Evolutionary conservation across 306 rosid genomes (phyloP).

Genomic region (Dalbergia cochinchinensis): DNA sequence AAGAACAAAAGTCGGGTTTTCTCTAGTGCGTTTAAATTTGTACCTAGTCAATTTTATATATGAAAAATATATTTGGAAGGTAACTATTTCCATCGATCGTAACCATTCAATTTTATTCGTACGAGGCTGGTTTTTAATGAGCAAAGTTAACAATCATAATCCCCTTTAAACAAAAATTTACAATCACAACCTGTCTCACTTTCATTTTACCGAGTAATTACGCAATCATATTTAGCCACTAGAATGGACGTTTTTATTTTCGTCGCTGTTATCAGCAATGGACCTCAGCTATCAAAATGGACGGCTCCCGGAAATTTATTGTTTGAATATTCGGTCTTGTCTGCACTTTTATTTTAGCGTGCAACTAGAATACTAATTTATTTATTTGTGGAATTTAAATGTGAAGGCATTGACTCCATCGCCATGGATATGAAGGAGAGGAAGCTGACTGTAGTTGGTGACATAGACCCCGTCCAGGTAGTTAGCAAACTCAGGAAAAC

Average conservation of each 20-base stretch:
- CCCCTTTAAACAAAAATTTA: not conserved
- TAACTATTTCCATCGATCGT: not conserved
- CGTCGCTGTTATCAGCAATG: not conserved
- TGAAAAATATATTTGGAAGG: no score
- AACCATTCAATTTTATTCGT: conserved; percentile 12
- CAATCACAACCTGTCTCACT: not conserved
- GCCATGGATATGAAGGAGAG: conserved; percentile 89
- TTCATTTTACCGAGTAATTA: not conserved
- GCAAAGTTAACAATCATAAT: not conserved
- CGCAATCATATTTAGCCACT: not conserved
- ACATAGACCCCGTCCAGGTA: conserved; percentile 66
- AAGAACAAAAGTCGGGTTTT: not conserved
- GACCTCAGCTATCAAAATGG: not conserved
- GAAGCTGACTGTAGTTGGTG: conserved; percentile 77
- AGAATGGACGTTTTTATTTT: conserved; percentile 1
- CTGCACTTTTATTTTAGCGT: not conserved
- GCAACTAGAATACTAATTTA: not conserved
- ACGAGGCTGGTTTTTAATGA: not conserved
- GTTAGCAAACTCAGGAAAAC: conserved; percentile 70
- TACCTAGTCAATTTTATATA: no score
- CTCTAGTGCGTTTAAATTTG: no score
- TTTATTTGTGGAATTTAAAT: not conserved
- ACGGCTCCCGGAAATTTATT: conserved; percentile 14
- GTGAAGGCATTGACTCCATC: conserved; percentile 82
- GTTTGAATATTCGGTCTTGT: conserved; percentile 19